Percentiles rank a stretch among this genome's conserved stretches.
These are phyloP conservation scores for Pyrus pyrifolia DNA, from an alignment of 306 rosid species.

Conservation along the genomic window DNA sequence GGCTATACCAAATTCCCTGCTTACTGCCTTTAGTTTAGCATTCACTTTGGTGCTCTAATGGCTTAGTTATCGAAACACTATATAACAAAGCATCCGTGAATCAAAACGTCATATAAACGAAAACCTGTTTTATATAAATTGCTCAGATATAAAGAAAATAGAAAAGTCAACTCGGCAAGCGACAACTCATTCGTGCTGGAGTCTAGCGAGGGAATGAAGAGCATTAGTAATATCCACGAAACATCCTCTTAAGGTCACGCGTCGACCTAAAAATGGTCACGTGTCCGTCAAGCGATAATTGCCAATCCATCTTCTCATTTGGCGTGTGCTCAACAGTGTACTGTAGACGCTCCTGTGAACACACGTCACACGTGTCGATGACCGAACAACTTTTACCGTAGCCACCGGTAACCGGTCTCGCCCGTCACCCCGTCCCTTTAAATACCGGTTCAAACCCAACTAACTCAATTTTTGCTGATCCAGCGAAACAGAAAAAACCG, in stretches of 20 bases:
- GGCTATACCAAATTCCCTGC: too few species aligned
- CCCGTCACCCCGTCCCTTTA: slow-evolving; percentile 13
- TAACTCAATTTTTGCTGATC: slow-evolving; percentile 1
- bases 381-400: slow-evolving; percentile 17
- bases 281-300: slow-evolving; percentile 31
- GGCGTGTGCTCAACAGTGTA: slow-evolving; percentile 10
- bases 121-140: too few species aligned
- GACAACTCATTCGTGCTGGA: slow-evolving; percentile 4
- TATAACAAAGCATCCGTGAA: too few species aligned
- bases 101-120: too few species aligned
- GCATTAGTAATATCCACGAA: background rate
- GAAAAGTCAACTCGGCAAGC: slow-evolving; percentile 28
- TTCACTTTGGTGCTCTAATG: too few species aligned
- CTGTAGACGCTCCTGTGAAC: background rate
- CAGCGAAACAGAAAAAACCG: background rate
- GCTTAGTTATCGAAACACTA: too few species aligned
- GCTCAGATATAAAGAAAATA: too few species aligned
- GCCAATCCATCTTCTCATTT: background rate
- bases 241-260: slow-evolving; percentile 32
- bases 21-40: too few species aligned
- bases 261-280: slow-evolving; percentile 35
- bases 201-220: slow-evolving; percentile 3
- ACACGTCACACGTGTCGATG: slow-evolving; percentile 60
- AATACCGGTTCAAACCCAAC: slow-evolving; percentile 9
- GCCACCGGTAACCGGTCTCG: slow-evolving; percentile 47